Conservation (phyloP, 169 alveolate species). For the Sarcocystis neurona region DNA sequence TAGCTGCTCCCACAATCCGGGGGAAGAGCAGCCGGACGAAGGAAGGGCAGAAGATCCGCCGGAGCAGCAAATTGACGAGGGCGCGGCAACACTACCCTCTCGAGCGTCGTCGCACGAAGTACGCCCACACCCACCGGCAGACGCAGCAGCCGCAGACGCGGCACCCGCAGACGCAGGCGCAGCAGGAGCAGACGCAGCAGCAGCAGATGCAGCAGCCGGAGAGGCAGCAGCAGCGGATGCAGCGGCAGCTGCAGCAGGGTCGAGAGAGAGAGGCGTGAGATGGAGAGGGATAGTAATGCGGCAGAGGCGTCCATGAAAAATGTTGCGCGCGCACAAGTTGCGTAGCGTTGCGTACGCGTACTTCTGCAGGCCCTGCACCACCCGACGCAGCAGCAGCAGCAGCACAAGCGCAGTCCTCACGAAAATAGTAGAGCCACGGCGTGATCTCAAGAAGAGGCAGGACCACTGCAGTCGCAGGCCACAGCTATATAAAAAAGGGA, state of each 20-base stretch:
- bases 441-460: neutral
- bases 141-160: neutral
- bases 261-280: constrained; percentile 30
- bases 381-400: too few species aligned
- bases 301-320: constrained; percentile 56
- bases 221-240: constrained; percentile 31
- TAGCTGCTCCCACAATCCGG: too few species aligned
- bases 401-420: constrained; percentile 40
- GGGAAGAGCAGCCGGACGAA: too few species aligned
- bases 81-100: too few species aligned
- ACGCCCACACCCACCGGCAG: neutral
- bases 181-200: too few species aligned
- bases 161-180: neutral
- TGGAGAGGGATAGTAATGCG: constrained; percentile 62
- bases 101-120: too few species aligned
- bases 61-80: too few species aligned
- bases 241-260: constrained; percentile 39
- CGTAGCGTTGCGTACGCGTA: too few species aligned
- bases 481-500: neutral
- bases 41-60: too few species aligned
- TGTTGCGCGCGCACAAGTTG: constrained; percentile 23
- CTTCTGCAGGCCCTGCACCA: too few species aligned
- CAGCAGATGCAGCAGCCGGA: neutral
- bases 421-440: neutral
- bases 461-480: neutral